Conservation (phyloP, 2,329 filamentous ascomycete genomes). For the Penicillium fuscoglaucum region DNA sequence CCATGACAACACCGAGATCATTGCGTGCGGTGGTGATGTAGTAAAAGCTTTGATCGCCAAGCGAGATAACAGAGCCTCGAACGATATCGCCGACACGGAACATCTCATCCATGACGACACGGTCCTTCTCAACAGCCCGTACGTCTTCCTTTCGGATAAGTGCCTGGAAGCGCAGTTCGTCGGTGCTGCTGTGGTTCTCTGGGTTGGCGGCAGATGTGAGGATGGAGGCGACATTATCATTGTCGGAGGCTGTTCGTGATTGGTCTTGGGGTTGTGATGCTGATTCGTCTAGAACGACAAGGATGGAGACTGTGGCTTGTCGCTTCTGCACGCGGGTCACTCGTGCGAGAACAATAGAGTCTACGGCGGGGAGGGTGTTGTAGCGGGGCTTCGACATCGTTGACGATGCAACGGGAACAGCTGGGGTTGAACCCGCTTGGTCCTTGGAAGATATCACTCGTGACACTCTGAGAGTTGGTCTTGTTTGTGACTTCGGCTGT, state of each 20-base stretch:
- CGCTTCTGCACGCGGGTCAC: conserved; percentile 82
- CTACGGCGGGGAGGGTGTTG: conserved; percentile 78
- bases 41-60: conserved; percentile 93
- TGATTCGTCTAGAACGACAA: conserved; percentile 67
- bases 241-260: conserved; percentile 31
- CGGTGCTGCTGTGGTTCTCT: conserved; percentile 51
- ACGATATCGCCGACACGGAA: conserved; percentile 94
- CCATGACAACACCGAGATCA: conserved; percentile 91
- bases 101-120: conserved; percentile 84
- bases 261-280: conserved; percentile 21
- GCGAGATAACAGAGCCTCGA: conserved; percentile 78
- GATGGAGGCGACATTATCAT: conserved; percentile 41
- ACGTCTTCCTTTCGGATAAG: conserved; percentile 88
- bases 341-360: conserved; percentile 76
- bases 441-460: conserved; percentile 18
- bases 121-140: conserved; percentile 91
- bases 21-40: conserved; percentile 92
- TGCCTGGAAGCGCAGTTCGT: conserved; percentile 72
- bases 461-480: conserved; percentile 45
- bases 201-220: conserved; percentile 42
- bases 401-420: conserved; percentile 2
- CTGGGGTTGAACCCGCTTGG: not conserved
- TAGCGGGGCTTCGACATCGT: conserved; percentile 50
- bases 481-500: conserved; percentile 30
- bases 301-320: conserved; percentile 82